Base-by-base conservation (phyloP, 1,284 basidiomycete species). In the Tilletiopsis washingtonensis region DNA sequence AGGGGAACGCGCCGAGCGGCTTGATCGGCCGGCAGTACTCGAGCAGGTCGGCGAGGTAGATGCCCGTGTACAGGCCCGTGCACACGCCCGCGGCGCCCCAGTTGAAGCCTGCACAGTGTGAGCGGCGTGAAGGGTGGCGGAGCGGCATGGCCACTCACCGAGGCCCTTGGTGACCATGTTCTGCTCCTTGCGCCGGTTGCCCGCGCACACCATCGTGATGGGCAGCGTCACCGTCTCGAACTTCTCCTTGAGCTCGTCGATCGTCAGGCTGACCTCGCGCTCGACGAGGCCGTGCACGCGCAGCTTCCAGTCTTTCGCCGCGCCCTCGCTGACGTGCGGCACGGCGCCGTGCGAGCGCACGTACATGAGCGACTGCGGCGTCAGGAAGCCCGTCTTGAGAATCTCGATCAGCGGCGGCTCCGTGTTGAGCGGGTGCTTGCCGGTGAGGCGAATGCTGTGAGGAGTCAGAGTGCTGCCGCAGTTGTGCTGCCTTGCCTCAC, bases 301-400 rank as follows among this genome's bases (percentile, higher is more conserved):
- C 19, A 84, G 56, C 47, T 71, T 76, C 83, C 83, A 84, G 15
- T 74, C 62, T 3, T 63, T 61, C 4, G 76, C 74, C 19, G 70
- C 65, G 7, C 76, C 69, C 3, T 69, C 67, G 19, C 76, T 73
- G 19, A 83, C 74, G 17, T 71, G 66, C 0, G 83, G 83, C 2
- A 82, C 82, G 2, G 81, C 78, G 15, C 83, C 83, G 61, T 84
- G 83, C 56, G 81, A 82, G 19, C 83, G 78, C 17, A 84, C 82
- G 62, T 79, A 84, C 70, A 82, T 81, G n/a, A 84, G 76, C 53
- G 80, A 76, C 36, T 78, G 77, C 0, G 83, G 81, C 0, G 83
- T 84, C 42, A 84, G 62, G 64, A 84, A 84, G 17, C 83, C 77
- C 3, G 76, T 74, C 6, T 74, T 61, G 61, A 80, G 81, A 3